Conservation (phyloP, 1,139 yeast species). For the Blastobotrys buckinghamii region DNA sequence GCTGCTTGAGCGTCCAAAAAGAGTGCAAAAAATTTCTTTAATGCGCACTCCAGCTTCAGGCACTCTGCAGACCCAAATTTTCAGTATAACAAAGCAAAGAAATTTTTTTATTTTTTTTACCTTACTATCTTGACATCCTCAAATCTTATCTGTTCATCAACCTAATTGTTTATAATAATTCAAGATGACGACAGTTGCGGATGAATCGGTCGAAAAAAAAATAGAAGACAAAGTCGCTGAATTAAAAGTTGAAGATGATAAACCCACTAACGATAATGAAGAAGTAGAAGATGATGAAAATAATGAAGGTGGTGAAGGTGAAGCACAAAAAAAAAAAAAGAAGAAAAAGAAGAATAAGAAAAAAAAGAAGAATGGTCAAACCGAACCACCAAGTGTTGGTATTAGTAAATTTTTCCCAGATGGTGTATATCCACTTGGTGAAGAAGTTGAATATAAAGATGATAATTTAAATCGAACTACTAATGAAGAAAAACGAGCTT, state of each 20-base stretch:
- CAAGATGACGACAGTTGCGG: constrained; percentile 8
- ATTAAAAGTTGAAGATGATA: constrained; percentile 5
- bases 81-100: too few relatives aligned
- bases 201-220: constrained; percentile 5
- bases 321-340: constrained; percentile 32
- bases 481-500: constrained; percentile 75
- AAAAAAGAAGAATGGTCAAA: constrained; percentile 31
- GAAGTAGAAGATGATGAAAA: constrained; percentile 16
- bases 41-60: too few relatives aligned
- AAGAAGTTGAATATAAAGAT: constrained; percentile 46
- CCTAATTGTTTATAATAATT: background rate
- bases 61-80: too few relatives aligned
- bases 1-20: too few relatives aligned
- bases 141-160: too few relatives aligned
- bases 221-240: constrained; percentile 13
- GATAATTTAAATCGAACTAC: constrained; percentile 73
- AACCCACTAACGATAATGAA: constrained; percentile 19
- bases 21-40: too few relatives aligned
- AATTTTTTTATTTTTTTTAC: too few relatives aligned
- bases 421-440: constrained; percentile 80
- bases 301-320: constrained; percentile 12
- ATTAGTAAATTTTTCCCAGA: constrained; percentile 63
- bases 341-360: constrained; percentile 47
- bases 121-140: too few relatives aligned
- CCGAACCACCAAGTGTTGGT: constrained; percentile 48